Base-by-base conservation (phyloP, 2,329 filamentous ascomycete species). In the Colletotrichum tropicicola region DNA sequence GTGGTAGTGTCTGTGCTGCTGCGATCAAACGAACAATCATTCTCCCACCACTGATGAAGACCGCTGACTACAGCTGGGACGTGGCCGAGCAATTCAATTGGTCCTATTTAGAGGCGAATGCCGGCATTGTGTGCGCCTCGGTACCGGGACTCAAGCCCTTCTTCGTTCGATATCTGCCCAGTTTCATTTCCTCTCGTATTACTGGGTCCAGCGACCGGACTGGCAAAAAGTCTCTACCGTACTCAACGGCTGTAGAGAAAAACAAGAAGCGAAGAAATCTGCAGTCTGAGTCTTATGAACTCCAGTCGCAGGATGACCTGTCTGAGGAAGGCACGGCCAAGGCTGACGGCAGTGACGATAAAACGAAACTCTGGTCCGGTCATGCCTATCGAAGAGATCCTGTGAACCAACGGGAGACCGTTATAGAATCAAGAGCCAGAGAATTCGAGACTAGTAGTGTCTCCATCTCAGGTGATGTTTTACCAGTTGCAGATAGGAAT, bases 21-120 rank as follows among this genome's bases (percentile, higher is more conserved):
- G 70, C 73, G 13, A 73, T 75, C 23, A 66, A 72, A 28, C 70
- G 73, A 21, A 73, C 71, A 8, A 41, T 70, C 19, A 69, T 75
- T 44, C 69, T 73, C 1, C 60, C 66, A 3, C 71, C 71, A 3
- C 69, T 75, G 10, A 37, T 74, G n/a, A 28, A 59, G 0, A 54
- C 68, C 0, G 4, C 35, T 1, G 73, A 75, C 48, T 75, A 74
- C 48, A 73, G 72, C 0, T 74, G 73, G 71, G 25, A 68, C 1
- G 55, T 74, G 0, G 67, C 73, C 0, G 53, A 57, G 1, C 70
- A 73, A 6, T 48, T 80, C 30, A 77, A 82, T 70, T 55, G 52
- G 37, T 59, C 44, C 17, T 59, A 43, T 27, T 25, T 27, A 35
- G 56, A 59, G 15, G 45, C 51, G 17, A 52, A 52, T 19, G 47